These are phyloP conservation scores for Metarhizium album DNA, from an alignment of 2,329 filamentous ascomycete genomes.

Conservation along the genomic window DNA sequence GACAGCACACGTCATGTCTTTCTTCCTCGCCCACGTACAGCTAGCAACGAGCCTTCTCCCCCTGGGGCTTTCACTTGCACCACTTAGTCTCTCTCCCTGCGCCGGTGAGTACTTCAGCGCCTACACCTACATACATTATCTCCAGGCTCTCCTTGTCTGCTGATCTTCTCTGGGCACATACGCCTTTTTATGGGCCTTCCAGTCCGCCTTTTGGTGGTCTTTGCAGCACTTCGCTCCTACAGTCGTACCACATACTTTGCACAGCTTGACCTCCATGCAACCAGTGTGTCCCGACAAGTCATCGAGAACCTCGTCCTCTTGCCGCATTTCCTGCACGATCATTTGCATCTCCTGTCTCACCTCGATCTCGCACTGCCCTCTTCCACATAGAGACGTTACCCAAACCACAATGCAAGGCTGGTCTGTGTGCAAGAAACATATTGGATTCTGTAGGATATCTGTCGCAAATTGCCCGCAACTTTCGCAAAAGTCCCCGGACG, in stretches of 20 bases:
- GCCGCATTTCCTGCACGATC: background rate
- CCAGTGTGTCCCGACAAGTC: background rate
- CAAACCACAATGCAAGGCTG: background rate
- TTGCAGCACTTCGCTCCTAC: no score
- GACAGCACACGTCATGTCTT: background rate
- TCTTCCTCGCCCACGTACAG: background rate
- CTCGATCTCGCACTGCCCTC: constrained; percentile 1
- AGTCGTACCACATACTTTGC: no score
- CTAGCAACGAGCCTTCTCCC: background rate
- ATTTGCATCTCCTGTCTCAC: background rate
- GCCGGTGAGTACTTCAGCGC: no score
- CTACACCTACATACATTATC: no score
- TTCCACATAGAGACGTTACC: background rate
- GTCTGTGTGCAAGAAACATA: background rate
- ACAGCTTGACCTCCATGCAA: background rate
- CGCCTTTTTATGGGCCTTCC: no score
- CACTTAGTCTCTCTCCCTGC: background rate
- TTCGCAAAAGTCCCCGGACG: background rate
- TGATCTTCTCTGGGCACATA: no score
- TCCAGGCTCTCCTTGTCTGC: no score
- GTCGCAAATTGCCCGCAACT: background rate
- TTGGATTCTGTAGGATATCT: background rate
- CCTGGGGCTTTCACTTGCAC: background rate
- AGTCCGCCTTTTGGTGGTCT: no score
- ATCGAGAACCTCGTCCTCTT: background rate